phyloP scores from a whole-genome alignment of 495 filamentous ascomycete species.

The Geoglossum glabrum region DNA sequence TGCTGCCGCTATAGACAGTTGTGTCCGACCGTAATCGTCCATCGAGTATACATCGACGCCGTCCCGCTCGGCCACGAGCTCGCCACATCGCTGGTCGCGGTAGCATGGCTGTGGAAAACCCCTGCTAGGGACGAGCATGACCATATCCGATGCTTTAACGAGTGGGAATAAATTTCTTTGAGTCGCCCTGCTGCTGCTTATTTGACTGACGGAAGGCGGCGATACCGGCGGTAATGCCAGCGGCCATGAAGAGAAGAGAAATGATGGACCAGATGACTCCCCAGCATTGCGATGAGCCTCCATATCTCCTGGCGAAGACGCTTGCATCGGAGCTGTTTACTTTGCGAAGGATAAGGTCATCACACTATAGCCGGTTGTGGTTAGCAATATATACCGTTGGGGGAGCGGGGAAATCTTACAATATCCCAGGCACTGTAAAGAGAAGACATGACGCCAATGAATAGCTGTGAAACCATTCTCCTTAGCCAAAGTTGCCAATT shows the following conservation, averaged over 20 bases:
- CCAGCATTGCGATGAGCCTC: slow-evolving; percentile 66
- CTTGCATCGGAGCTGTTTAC: slow-evolving; percentile 67
- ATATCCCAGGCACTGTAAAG: slow-evolving; percentile 76
- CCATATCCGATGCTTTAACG: neutral
- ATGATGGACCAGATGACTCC: slow-evolving; percentile 60
- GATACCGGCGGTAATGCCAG: slow-evolving; percentile 49
- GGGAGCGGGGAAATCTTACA: slow-evolving; percentile 23
- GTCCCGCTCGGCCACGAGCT: neutral
- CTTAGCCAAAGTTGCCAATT: neutral
- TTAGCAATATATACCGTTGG: neutral
- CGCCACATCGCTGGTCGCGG: neutral
- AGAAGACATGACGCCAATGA: slow-evolving; percentile 43
- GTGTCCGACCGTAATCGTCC: neutral
- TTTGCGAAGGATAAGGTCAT: slow-evolving; percentile 66
- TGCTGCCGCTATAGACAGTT: neutral
- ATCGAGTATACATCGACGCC: neutral
- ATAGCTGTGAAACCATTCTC: slow-evolving; percentile 24
- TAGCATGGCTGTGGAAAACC: neutral
- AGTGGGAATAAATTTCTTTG: slow-evolving; percentile 43
- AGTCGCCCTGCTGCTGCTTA: slow-evolving; percentile 45
- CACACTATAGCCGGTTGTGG: slow-evolving; percentile 29
- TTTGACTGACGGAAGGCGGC: slow-evolving; percentile 54
- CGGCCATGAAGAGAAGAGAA: slow-evolving; percentile 45
- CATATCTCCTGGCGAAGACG: slow-evolving; percentile 57
- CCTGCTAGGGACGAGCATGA: neutral